These are phyloP conservation scores for Citrus hindsii DNA, from an alignment of 345 rosid genomes.

Conservation along the genomic window DNA sequence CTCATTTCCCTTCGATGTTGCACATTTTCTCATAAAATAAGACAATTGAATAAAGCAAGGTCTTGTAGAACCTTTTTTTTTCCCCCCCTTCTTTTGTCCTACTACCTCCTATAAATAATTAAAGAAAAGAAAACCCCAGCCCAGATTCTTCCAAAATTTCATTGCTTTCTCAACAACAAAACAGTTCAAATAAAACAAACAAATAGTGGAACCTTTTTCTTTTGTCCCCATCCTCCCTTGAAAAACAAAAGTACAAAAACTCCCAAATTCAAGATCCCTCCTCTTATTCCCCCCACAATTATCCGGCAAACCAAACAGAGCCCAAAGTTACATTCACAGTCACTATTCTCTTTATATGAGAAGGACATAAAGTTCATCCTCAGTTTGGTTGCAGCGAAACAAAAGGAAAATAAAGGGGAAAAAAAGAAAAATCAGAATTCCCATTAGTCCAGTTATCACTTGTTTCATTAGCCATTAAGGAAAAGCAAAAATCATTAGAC, in stretches of 20 bases:
- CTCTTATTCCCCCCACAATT: conserved; percentile 2
- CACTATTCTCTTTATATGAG: not conserved
- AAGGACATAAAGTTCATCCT: not conserved
- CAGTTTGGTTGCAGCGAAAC: conserved; percentile 8
- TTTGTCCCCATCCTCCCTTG: conserved; percentile 3
- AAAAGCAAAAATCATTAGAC: not conserved
- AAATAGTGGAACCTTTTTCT: conserved; percentile 2
- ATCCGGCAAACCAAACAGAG: not conserved
- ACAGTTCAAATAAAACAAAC: conserved; percentile 8
- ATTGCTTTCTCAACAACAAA: conserved; percentile 5
- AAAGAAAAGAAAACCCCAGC: not conserved
- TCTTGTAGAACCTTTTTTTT: not conserved
- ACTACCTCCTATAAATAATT: not conserved
- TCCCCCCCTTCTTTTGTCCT: not conserved
- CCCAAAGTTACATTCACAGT: not conserved
- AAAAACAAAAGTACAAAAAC: not conserved
- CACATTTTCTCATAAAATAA: not conserved
- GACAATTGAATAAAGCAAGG: not conserved
- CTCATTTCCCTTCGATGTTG: not conserved
- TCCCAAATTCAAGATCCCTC: conserved; percentile 7
- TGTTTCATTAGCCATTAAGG: not conserved
- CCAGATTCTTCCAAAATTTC: not conserved
- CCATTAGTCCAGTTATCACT: not conserved
- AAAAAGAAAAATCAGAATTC: not conserved
- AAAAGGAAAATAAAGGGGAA: not conserved